Base-by-base conservation (phyloP, 495 filamentous ascomycete species). In the Venustampulla echinocandica region DNA sequence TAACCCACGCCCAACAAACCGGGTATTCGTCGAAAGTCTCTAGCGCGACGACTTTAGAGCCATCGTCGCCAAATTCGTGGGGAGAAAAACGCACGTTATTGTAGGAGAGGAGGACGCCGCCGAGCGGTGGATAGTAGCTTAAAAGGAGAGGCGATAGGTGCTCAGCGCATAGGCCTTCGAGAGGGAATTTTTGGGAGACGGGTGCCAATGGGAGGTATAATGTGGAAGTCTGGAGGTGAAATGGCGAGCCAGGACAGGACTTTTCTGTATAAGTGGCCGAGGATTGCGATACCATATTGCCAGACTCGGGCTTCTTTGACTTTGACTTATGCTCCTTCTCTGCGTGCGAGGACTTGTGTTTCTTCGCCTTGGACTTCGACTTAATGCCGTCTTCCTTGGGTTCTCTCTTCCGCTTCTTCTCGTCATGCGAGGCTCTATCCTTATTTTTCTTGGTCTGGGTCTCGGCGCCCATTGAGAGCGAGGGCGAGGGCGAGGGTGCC, bases 121-220 rank as follows among this genome's bases (percentile, higher is more conserved):
- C 64, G 43, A 88, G 66, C 2, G 83, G 82, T 7, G 84, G 74
- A 53, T 79, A 87, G 65, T 86, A 90, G 21, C 73, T 80, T 28
- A 90, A 74, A 22, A 90, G 70, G 14, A 87, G 69, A 11, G 85
- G 84, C 14, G 85, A 84, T 33, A 89, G 72, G 58, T 88, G 81
- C 56, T 87, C 82, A 30, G 81, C 80, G 51, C 81, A 76, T 20
- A 85, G 61, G 27, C 79, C 80, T 53, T 79, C 71, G 40, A 81
- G 62, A n/a, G 82, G 79, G 56, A 74, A 69, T 6, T 65, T 64
- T 22, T 82, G 71, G 3, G 76, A 75, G 49, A 84, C 77, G 14
- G 84, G 84, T 19, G 84, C 71, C 22, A 88, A 64, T 11, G 84
- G 76, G 37, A 88, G 71, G 60, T 87, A 88, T 44, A 87, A 57